Evolutionary conservation across 2,329 filamentous ascomycete species (phyloP), one percentile per base, ranked within the genome.

Genomic region (Pyrenophora tritici-repentis): DNA sequence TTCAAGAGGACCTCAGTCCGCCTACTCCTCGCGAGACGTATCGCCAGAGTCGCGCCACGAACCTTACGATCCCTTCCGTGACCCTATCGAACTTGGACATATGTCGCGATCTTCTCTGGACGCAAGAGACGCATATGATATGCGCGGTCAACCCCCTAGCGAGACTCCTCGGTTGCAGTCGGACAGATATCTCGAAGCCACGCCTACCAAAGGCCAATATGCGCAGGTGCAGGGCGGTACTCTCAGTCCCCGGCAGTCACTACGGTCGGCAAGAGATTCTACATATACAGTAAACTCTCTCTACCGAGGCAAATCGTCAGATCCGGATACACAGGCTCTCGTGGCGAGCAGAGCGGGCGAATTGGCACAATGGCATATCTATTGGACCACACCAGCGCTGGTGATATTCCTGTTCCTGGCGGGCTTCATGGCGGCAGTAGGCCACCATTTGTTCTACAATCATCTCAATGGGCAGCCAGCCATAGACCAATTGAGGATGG

Each of bases 371-470:
- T 73, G 70, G 70, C 58, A 67, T 17, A 53, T 73, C 39, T 68
- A 73, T 43, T 73, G 69, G 70, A 57, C 58, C 2, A 73, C 68
- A 6, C 70, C 71, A 1, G 65, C 63, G 2, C 46, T 68, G 6
- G 67, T 73, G 18, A 38, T 56, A 6, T 53, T 42, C 1, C 42
- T 74, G 26, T 72, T 73, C 24, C 31, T 73, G 6, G 56, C 62
- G 10, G 71, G 72, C 1, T 49, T 73, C 0, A 43, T 60, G 6
- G 70, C 64, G 7, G 71, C 70, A 22, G n/a, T 73, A 8, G 68
- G 64, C 1, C 72, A 74, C 43, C 72, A 74, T 48, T 31, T 70
- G 8, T 73, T 73, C 53, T 74, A 74, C 42, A 32, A 22, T 4
- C 53, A 55, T 14, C 53, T 74, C 36, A 54, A 73, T 36, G 71